Conservation (phyloP, 345 rosid species). For the Brassica cretica region DNA sequence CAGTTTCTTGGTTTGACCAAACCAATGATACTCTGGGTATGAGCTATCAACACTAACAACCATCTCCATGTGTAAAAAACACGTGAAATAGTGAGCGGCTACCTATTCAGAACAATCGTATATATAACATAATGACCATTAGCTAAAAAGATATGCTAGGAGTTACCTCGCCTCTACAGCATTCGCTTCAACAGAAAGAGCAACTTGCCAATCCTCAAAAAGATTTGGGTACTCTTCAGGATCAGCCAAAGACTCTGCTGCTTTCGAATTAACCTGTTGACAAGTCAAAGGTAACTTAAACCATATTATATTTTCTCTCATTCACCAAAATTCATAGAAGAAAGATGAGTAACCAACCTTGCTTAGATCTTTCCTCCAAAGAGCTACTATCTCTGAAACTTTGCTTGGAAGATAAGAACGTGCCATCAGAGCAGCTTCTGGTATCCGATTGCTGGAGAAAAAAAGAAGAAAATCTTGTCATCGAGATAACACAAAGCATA, state of each 20-base stretch:
- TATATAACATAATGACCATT: background rate
- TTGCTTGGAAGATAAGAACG: slow-evolving; percentile 98
- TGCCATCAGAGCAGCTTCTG: slow-evolving; percentile 99
- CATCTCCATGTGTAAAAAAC: background rate
- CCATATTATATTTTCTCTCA: background rate
- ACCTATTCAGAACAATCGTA: slow-evolving; percentile 2
- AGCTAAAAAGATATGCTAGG: background rate
- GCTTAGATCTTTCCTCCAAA: slow-evolving; percentile 92
- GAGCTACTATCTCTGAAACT: slow-evolving; percentile 90
- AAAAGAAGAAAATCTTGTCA: background rate
- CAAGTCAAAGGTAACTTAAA: background rate
- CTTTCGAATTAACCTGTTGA: slow-evolving; percentile 88
- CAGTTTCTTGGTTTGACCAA: slow-evolving; percentile 7
- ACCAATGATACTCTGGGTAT: slow-evolving; percentile 11
- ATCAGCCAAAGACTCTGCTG: slow-evolving; percentile 98
- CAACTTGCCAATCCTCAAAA: slow-evolving; percentile 98
- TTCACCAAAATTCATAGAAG: background rate
- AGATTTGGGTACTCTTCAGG: slow-evolving; percentile 95
- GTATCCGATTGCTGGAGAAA: slow-evolving; percentile 86
- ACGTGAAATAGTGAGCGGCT: slow-evolving; percentile 5
- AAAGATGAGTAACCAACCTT: slow-evolving; percentile 52
- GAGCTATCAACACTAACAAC: slow-evolving; percentile 4
- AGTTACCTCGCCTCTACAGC: slow-evolving; percentile 74
- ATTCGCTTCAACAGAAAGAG: slow-evolving; percentile 79
- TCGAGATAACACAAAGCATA: background rate